Evolutionary conservation across 352 stramenopile species (phyloP), one percentile per base, ranked within the genome.

Genomic region (Globisporangium echinulatum): DNA sequence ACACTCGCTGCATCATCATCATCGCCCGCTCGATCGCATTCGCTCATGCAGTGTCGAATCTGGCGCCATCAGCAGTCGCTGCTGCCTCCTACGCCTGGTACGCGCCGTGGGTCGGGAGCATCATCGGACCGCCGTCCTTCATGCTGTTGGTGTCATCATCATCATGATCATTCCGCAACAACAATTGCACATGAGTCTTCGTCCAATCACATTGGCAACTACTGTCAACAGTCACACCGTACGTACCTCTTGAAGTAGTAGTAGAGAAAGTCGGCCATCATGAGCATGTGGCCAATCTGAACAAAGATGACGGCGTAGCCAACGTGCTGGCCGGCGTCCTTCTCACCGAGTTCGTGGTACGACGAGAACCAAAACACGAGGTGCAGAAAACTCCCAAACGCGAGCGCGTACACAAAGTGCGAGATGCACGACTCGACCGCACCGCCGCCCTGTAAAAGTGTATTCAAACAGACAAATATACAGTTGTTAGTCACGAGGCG

Each of bases 191-290:
- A 33, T 33, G 25, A 33, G 25, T 33, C 25, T 33, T 33, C 2
- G 25, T 3, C 25, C 25, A 33, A 33, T 33, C 25, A 33, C 25
- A 33, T 33, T 33, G 2, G 25, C 25, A 33, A 33, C 25, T 25
- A 33, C 25, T 33, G 25, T 33, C 25, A 33, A 1, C 25, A 33
- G 25, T 33, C 25, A 33, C 25, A 33, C 25, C 25, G 25, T 33
- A 25, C 68, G 46, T 57, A 92, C 82, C 82, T 94, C 69, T 97
- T 95, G 73, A 99, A 97, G 84, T 99, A 99, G 74, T 99, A 99
- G 85, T 98, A 99, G 70, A 99, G 97, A 68, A 99, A 99, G 74
- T 99, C 96, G 37, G 90, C 83, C 96, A 99, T 99, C 71, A 99
- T 93, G 40, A 98, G 77, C 74, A 99, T 95, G 79, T 99, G 96